A percentile compares a stretch with the other conserved stretches of the same genome.
Conservation (phyloP, 768 basidiomycete genomes). For the Boletus huronensis region DNA sequence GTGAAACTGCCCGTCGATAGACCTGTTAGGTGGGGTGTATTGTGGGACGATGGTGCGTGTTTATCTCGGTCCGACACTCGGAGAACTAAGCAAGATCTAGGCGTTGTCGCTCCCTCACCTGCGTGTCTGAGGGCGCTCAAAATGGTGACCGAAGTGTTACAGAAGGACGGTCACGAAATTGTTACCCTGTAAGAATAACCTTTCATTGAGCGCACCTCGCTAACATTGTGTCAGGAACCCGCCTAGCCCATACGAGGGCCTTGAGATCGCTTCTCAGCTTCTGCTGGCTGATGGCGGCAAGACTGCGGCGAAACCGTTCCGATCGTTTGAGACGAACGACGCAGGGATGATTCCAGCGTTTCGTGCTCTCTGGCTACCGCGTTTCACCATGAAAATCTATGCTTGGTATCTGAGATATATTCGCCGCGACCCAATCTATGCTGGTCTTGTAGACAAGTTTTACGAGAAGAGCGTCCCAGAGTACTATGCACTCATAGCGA, state of each 20-base stretch:
- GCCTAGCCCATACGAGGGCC: conserved; percentile 50
- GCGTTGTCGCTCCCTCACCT: conserved; percentile 55
- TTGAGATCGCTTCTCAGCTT: conserved; percentile 51
- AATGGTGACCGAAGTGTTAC: conserved; percentile 42
- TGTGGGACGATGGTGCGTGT: conserved; percentile 57
- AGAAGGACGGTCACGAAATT: conserved; percentile 47
- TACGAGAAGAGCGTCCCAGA: conserved; percentile 49
- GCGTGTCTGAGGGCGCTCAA: conserved; percentile 55
- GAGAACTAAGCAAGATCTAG: conserved; percentile 31
- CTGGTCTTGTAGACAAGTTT: conserved; percentile 48
- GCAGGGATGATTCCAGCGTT: conserved; percentile 41
- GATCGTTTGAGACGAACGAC: conserved; percentile 45
- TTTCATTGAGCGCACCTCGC: background rate
- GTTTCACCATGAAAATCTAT: conserved; percentile 44
- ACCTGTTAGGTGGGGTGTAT: conserved; percentile 55
- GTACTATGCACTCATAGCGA: conserved; percentile 46
- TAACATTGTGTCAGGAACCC: conserved; percentile 16
- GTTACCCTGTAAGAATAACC: conserved; percentile 45
- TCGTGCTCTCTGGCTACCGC: conserved; percentile 43
- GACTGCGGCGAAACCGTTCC: conserved; percentile 34
- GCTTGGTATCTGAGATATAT: conserved; percentile 52
- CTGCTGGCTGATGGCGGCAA: conserved; percentile 49
- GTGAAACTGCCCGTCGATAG: conserved; percentile 46
- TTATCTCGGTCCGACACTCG: background rate
- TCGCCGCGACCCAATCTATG: conserved; percentile 49